Percentiles rank a stretch among this genome's conserved stretches.
These are phyloP conservation scores for Sugiyamaella paludigena DNA, from an alignment of 1,139 yeast genomes.

Conservation along the genomic window DNA sequence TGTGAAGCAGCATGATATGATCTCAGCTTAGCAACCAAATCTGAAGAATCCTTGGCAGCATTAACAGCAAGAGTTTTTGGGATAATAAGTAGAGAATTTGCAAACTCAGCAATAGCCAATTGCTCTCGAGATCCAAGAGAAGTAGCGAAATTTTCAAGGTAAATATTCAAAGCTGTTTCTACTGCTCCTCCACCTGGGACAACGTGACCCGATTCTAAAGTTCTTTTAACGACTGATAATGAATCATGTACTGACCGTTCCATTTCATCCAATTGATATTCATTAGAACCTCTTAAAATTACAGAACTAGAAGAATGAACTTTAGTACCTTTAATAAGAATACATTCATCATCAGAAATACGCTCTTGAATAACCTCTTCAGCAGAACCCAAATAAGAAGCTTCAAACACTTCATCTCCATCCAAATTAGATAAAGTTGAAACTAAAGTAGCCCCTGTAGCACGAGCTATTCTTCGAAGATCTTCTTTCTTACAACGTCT, in stretches of 20 bases:
- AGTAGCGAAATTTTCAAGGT: conserved; percentile 94
- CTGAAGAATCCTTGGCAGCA: conserved; percentile 97
- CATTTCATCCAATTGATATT: conserved; percentile 96
- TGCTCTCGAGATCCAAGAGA: conserved; percentile 98
- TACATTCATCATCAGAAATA: conserved; percentile 96
- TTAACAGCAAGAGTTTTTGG: conserved; percentile 97
- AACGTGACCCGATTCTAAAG: conserved; percentile 88
- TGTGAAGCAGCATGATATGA: conserved; percentile 97
- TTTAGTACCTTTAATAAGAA: conserved; percentile 88
- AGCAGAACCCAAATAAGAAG: conserved; percentile 82
- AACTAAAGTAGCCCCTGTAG: conserved; percentile 93
- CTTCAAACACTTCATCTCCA: conserved; percentile 95
- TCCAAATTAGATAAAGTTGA: conserved; percentile 88
- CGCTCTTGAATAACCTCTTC: conserved; percentile 90
- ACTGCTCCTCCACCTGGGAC: conserved; percentile 99
- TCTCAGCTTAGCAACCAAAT: conserved; percentile 89
- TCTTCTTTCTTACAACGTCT: conserved; percentile 98
- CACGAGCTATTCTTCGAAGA: conserved; percentile 92
- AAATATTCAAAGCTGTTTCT: conserved; percentile 91
- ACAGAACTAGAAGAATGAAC: conserved; percentile 92
- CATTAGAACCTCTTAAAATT: conserved; percentile 93
- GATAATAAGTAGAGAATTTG: conserved; percentile 80
- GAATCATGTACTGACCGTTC: conserved; percentile 96
- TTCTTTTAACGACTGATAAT: conserved; percentile 89
- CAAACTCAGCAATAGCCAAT: conserved; percentile 96